phyloP scores from a whole-genome alignment of 352 stramenopile species.

The Globisporangium nunn region DNA sequence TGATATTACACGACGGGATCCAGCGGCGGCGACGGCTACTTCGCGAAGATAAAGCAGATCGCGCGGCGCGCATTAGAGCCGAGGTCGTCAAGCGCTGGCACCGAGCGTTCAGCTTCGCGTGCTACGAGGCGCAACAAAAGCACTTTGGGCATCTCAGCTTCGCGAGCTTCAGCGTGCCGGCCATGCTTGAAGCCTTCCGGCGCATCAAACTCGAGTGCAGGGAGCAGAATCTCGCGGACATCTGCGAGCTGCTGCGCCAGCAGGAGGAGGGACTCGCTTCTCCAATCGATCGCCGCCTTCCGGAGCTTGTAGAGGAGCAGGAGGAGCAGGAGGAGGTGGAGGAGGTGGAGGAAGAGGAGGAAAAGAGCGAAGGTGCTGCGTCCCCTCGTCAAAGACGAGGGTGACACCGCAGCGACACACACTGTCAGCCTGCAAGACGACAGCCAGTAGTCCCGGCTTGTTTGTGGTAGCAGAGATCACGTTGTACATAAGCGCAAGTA shows the following conservation, averaged over 20 bases:
- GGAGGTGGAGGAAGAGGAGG: neutral
- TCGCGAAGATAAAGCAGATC: conserved; percentile 27
- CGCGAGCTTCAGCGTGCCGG: conserved; percentile 32
- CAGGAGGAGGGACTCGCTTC: conserved; percentile 12
- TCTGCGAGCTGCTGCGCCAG: conserved; percentile 12
- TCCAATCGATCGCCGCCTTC: conserved; percentile 13
- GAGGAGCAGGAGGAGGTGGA: neutral
- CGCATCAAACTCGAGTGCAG: conserved; percentile 19
- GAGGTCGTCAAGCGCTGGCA: conserved; percentile 36
- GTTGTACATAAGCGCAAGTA: neutral
- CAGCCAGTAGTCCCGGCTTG: neutral
- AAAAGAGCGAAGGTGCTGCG: neutral
- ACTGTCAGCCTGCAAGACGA: conserved; percentile 2
- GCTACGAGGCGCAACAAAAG: conserved; percentile 40
- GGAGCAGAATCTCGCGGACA: conserved; percentile 11
- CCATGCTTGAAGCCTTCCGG: conserved; percentile 47
- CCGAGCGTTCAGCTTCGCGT: conserved; percentile 47
- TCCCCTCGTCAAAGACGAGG: neutral
- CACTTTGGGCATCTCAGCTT: conserved; percentile 38
- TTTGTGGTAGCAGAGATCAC: neutral
- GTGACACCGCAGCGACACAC: no score
- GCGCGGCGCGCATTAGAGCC: conserved; percentile 29
- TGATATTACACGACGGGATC: conserved; percentile 54
- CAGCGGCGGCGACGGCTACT: conserved; percentile 35
- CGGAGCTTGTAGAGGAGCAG: conserved; percentile 20